Percentiles rank a stretch among this genome's conserved stretches.
phyloP scores from a whole-genome alignment of 2,329 filamentous ascomycete genomes.

The Cucurbitaria berberidis region DNA sequence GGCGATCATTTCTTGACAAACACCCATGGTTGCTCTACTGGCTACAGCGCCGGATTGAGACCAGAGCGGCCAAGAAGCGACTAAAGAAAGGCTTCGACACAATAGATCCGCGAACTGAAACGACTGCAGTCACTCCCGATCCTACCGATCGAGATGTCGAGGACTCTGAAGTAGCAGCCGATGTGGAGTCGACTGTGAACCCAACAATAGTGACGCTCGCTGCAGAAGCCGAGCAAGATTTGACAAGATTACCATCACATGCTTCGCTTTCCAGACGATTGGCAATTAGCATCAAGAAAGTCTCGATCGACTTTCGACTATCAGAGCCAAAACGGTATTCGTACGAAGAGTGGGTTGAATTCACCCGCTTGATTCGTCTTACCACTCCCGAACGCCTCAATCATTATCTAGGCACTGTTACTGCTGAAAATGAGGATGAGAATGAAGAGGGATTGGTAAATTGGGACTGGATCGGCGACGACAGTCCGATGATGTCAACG shows the following conservation, averaged over 20 bases:
- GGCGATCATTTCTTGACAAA: conserved; percentile 57
- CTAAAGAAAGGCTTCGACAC: conserved; percentile 56
- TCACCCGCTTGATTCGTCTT: conserved; percentile 74
- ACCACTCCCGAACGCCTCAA: conserved; percentile 34
- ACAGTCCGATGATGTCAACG: conserved; percentile 69
- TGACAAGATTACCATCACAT: conserved; percentile 39
- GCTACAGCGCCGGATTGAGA: conserved; percentile 45
- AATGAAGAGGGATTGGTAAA: conserved; percentile 66
- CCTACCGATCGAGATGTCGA: conserved; percentile 16
- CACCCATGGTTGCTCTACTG: conserved; percentile 53
- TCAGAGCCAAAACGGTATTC: conserved; percentile 69
- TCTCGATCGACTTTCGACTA: conserved; percentile 67
- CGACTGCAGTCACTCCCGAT: conserved; percentile 3
- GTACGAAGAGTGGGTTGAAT: conserved; percentile 88
- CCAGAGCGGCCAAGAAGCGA: conserved; percentile 46
- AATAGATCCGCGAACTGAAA: conserved; percentile 38
- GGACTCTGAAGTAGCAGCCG: conserved; percentile 3
- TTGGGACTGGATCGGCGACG: conserved; percentile 76
- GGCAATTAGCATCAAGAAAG: conserved; percentile 71
- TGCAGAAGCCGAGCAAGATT: conserved; percentile 18
- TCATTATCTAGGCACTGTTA: conserved; percentile 8
- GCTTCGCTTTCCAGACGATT: conserved; percentile 65
- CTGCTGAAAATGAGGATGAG: conserved; percentile 56
- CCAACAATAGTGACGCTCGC: conserved; percentile 16
- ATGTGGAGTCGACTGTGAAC: conserved; percentile 12